Percentiles rank a stretch among this genome's conserved stretches.
These are phyloP conservation scores for Volutella citrinella DNA, from an alignment of 2,329 filamentous ascomycete species.

Conservation along the genomic window DNA sequence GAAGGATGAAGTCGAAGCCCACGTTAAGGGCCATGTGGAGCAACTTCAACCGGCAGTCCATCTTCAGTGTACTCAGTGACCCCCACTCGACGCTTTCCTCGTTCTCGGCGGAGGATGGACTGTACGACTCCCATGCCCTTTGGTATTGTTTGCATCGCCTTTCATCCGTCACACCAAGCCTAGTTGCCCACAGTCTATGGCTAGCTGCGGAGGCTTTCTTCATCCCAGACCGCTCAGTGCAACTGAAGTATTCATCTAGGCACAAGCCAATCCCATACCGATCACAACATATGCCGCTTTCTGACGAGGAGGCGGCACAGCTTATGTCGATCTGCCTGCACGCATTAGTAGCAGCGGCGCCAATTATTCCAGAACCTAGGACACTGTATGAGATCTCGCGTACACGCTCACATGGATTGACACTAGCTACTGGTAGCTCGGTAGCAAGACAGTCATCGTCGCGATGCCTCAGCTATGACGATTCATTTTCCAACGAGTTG, in stretches of 20 bases:
- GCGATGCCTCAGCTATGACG: conserved; percentile 59
- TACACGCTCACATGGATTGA: conserved; percentile 52
- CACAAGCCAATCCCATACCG: no score
- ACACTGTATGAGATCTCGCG: conserved; percentile 59
- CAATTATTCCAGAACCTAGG: conserved; percentile 44
- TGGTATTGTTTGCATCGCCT: conserved; percentile 63
- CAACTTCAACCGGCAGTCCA: conserved; percentile 59
- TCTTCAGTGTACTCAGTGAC: conserved; percentile 62
- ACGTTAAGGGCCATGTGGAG: conserved; percentile 61
- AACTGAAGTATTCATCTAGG: no score
- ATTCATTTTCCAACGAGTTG: conserved; percentile 60
- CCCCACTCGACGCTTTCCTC: conserved; percentile 53
- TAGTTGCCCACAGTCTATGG: conserved; percentile 66
- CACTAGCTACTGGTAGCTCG: conserved; percentile 44
- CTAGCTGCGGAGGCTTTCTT: conserved; percentile 57
- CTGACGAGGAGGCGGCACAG: conserved; percentile 48
- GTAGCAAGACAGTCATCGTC: conserved; percentile 44
- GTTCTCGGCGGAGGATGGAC: conserved; percentile 50
- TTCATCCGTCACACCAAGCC: conserved; percentile 52
- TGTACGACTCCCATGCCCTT: conserved; percentile 58
- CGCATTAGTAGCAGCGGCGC: conserved; percentile 57
- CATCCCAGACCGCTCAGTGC: no score
- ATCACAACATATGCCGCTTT: no score
- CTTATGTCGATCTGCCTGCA: conserved; percentile 61
- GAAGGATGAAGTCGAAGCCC: conserved; percentile 18